Base-by-base conservation (phyloP, 2,329 filamentous ascomycete genomes). In the Alternaria incomplexa region DNA sequence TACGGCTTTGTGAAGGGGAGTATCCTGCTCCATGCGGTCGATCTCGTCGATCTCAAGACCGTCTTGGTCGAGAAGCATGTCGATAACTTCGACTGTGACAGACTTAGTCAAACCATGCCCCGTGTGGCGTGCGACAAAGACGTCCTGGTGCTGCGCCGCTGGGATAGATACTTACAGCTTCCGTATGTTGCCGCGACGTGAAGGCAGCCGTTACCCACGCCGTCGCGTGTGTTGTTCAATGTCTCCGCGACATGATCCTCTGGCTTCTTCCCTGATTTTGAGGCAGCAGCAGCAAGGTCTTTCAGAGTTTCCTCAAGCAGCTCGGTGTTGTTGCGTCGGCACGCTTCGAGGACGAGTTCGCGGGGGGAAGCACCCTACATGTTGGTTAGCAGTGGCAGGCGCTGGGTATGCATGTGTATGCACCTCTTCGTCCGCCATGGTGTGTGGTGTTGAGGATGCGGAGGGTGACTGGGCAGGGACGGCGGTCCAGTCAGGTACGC, bases 271-370 rank as follows among this genome's bases (percentile, higher is more conserved):
- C 90, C 88, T 62, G 83, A 81, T 68, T 87, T 87, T 13, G 69
- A 64, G 30, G 78, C 74, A 2, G 72, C 68, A 5, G 73, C 64
- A 75, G 88, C 83, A 68, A 83, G 82, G 45, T 86, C 82, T 70
- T 69, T 72, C 55, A 97, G 85, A 61, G 94, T 87, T 73, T 96
- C 90, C 72, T 87, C 83, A 60, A 98, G 88, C 64, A 98, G 89
- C 57, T 95, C 90, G 70, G 90, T 90, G 82, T 98, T 97, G 86
- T 98, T 95, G 76, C 93, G 89, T 65, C 95, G 93, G 83, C 92
- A 97, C 73, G 96, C 93, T 84, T 97, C 95, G 81, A 98, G 89
- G 73, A 98, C 88, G 75, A 92, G 88, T 84, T 98, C 95, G 80
- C 90, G 87, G 50, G 90, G 88, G 63, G 92, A 92, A 72, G 95